phyloP scores from a whole-genome alignment of 164 flowering plant species.

The Buxus sempervirens region DNA sequence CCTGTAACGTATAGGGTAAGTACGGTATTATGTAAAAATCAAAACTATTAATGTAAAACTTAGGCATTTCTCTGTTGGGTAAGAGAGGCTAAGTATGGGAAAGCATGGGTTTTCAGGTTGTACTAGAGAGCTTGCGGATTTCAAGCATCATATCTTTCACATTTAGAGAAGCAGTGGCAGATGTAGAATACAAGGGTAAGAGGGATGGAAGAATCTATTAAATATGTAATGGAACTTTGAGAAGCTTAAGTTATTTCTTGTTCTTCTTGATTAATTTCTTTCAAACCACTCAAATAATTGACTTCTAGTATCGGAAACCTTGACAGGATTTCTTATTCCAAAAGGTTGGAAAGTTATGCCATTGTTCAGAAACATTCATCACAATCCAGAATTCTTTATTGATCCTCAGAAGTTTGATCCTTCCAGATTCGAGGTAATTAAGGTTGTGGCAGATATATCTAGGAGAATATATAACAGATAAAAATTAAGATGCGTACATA shows the following conservation, averaged over 20 bases:
- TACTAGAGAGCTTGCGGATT: conserved; percentile 79
- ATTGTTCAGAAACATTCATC: conserved; percentile 86
- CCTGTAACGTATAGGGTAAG: conserved; percentile 59
- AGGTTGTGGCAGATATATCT: too few relatives aligned
- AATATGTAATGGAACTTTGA: neutral
- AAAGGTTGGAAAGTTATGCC: conserved; percentile 99
- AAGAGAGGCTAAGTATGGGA: conserved; percentile 7
- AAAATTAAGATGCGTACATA: too few relatives aligned
- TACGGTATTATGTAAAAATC: neutral
- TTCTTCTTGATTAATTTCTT: too few relatives aligned
- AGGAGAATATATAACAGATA: too few relatives aligned
- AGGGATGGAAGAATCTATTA: too few relatives aligned
- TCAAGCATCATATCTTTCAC: conserved; percentile 88
- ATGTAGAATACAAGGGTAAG: conserved; percentile 86
- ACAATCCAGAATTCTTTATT: conserved; percentile 60
- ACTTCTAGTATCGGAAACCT: neutral
- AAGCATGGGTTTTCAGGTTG: conserved; percentile 41
- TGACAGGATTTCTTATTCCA: conserved; percentile 81
- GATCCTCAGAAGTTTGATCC: conserved; percentile 82
- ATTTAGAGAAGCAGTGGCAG: conserved; percentile 80
- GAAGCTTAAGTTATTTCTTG: neutral
- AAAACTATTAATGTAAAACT: neutral
- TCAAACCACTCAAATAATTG: neutral
- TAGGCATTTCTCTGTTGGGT: neutral
- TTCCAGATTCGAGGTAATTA: conserved; percentile 95